Conservation (phyloP, 2,329 filamentous ascomycete species). For the Emmonsia crescens region DNA sequence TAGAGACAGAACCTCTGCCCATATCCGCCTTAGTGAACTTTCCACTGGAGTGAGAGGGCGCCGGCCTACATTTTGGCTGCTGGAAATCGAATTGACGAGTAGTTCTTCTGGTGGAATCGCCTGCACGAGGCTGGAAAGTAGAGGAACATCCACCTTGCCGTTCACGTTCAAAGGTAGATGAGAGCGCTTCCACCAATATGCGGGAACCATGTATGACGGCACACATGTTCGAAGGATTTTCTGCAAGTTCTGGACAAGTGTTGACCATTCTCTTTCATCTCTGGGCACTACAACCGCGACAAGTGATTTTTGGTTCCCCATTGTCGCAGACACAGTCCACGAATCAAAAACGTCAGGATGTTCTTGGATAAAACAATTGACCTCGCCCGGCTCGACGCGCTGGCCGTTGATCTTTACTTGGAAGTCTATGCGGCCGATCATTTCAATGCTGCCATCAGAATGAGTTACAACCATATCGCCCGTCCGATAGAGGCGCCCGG, state of each 20-base stretch:
- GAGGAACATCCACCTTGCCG: neutral
- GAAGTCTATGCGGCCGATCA: constrained; percentile 10
- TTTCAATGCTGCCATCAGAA: constrained; percentile 12
- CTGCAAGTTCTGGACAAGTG: constrained; percentile 1
- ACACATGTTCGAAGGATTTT: constrained; percentile 16
- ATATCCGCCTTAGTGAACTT: neutral
- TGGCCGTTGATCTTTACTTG: constrained; percentile 12
- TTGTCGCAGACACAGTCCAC: neutral
- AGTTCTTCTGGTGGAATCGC: neutral
- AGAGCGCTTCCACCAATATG: constrained; percentile 29
- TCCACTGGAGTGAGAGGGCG: neutral
- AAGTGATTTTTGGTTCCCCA: neutral
- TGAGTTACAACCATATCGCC: constrained; percentile 14
- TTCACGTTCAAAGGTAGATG: neutral
- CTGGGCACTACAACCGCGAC: neutral
- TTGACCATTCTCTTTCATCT: neutral
- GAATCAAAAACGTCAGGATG: neutral
- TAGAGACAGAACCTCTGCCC: constrained; percentile 4
- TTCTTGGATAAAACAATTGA: constrained; percentile 17
- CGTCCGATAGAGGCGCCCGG: constrained; percentile 10
- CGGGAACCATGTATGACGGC: constrained; percentile 37
- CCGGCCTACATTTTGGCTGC: neutral
- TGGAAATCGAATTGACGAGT: neutral
- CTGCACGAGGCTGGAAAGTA: neutral
- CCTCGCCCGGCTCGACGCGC: constrained; percentile 34